phyloP scores from a whole-genome alignment of 768 basidiomycete species.

The Pleurotus eryngii region DNA sequence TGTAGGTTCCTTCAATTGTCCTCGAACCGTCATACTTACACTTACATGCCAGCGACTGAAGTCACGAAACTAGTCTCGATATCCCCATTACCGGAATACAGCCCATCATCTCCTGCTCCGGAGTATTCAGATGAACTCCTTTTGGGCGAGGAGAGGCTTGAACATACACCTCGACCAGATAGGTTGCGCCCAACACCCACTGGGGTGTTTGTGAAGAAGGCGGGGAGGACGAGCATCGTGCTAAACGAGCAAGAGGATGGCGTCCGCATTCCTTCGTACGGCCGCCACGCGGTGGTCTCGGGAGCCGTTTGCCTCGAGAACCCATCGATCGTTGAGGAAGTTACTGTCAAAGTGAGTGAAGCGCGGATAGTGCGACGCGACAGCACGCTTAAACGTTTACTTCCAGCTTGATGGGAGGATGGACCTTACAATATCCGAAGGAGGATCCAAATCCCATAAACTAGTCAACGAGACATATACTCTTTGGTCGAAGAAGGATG shows the following conservation, averaged over 20 bases:
- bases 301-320: constrained; percentile 43
- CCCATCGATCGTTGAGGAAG: constrained; percentile 32
- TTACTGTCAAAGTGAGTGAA: constrained; percentile 40
- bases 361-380: neutral
- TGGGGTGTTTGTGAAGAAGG: constrained; percentile 38
- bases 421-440: constrained; percentile 37
- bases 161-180: constrained; percentile 38
- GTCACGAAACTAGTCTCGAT: neutral
- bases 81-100: constrained; percentile 46
- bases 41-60: neutral
- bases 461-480: constrained; percentile 30
- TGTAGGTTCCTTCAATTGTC: neutral
- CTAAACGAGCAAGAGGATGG: constrained; percentile 45
- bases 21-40: neutral
- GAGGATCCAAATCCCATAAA: constrained; percentile 30
- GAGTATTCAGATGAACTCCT: constrained; percentile 54
- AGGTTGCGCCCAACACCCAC: constrained; percentile 23
- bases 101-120: constrained; percentile 51
- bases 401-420: constrained; percentile 41
- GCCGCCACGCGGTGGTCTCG: constrained; percentile 35
- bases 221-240: constrained; percentile 38
- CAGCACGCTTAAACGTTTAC: neutral
- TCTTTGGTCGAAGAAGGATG: constrained; percentile 32
- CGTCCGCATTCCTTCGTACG: constrained; percentile 38
- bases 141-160: constrained; percentile 50